A percentile compares a stretch with the other conserved stretches of the same genome.
These are phyloP conservation scores for Alternaria postmessia DNA, from an alignment of 2,329 filamentous ascomycete species.

Conservation along the genomic window DNA sequence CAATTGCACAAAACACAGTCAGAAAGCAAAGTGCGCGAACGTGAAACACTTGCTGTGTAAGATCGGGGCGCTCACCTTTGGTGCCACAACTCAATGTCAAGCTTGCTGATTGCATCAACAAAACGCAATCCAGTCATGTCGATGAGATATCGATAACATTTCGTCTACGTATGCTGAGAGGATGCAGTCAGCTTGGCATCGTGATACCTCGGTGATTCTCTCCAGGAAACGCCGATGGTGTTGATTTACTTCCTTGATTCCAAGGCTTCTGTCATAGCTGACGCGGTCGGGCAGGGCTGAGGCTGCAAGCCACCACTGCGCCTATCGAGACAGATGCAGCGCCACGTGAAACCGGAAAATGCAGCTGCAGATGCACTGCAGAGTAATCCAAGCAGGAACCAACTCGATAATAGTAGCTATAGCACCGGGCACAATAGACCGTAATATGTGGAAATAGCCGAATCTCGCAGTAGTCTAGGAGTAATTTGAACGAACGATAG, in stretches of 20 bases:
- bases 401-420: not conserved
- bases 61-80: not conserved
- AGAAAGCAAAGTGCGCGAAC: not conserved
- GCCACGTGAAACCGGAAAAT: constrained; percentile 1
- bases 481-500: not conserved
- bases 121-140: not conserved
- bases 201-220: not conserved
- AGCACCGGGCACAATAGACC: not conserved
- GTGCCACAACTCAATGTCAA: not conserved
- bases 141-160: not conserved
- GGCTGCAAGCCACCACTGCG: not conserved
- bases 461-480: not conserved
- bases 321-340: not conserved
- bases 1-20: not conserved
- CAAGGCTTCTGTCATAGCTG: not conserved
- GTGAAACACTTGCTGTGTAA: not conserved
- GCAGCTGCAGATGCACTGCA: not conserved
- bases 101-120: not conserved
- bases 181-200: not conserved
- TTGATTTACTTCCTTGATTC: constrained; percentile 5
- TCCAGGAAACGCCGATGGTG: not conserved
- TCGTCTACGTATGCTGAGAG: constrained; percentile 4
- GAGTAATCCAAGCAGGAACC: not conserved
- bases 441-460: not conserved
- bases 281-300: not conserved